A percentile compares a stretch with the other conserved stretches of the same genome.
Evolutionary conservation across 2,329 filamentous ascomycete species (phyloP).

Genomic region (Microsporum ferrugineum): DNA sequence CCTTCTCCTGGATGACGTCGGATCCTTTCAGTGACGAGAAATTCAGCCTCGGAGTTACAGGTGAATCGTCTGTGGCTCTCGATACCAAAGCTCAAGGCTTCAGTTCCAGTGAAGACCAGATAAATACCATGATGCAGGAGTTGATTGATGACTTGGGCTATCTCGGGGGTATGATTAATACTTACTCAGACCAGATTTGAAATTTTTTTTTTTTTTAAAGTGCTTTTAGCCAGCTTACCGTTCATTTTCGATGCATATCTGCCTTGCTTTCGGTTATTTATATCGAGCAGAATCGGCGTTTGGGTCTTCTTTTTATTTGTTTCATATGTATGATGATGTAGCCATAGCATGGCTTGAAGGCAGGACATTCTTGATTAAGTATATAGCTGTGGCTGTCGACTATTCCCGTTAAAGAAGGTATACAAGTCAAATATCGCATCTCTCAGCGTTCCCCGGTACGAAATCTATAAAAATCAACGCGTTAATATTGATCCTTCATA

Average conservation of each 20-base stretch:
- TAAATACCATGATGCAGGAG: conserved; percentile 33
- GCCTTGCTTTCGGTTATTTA: neutral
- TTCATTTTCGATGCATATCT: neutral
- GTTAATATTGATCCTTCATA: too few relatives aligned
- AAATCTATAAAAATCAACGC: too few relatives aligned
- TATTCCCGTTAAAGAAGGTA: neutral
- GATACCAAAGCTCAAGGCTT: neutral
- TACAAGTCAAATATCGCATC: too few relatives aligned
- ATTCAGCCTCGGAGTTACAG: neutral
- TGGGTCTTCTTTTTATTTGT: neutral
- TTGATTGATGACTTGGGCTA: conserved; percentile 43
- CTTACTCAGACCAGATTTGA: neutral
- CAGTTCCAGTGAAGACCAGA: neutral
- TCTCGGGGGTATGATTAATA: conserved; percentile 36
- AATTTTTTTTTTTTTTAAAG: neutral
- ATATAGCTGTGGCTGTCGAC: neutral
- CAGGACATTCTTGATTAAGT: neutral
- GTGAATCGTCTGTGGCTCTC: neutral
- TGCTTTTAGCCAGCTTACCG: neutral
- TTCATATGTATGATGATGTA: neutral
- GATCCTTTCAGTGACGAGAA: conserved; percentile 2
- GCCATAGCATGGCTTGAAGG: neutral
- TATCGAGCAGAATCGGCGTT: neutral
- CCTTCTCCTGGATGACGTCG: neutral
- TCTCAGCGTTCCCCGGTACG: too few relatives aligned